A percentile compares a stretch with the other conserved stretches of the same genome.
These are phyloP conservation scores for Neurospora sp. DNA, from an alignment of 2,329 filamentous ascomycete species.

Conservation along the genomic window DNA sequence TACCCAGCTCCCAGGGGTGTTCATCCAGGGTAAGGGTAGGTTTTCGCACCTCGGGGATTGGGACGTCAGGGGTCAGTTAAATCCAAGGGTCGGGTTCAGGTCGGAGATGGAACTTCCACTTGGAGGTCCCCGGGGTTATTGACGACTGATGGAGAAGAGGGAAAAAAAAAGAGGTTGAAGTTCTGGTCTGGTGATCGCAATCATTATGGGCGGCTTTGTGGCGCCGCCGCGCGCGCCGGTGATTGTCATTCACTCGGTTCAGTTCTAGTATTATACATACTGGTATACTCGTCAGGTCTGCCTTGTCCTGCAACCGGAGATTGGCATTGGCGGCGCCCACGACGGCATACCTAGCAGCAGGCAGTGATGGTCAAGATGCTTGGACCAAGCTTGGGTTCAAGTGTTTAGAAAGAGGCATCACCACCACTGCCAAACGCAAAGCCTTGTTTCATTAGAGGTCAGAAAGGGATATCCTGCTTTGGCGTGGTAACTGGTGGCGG, in stretches of 20 bases:
- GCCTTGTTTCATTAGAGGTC: background rate
- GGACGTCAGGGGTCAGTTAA: background rate
- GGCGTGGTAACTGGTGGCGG: background rate
- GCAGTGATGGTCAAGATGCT: background rate
- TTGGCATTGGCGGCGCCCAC: too few relatives aligned
- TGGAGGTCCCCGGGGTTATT: too few relatives aligned
- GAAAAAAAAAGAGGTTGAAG: too few relatives aligned
- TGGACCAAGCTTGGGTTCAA: background rate
- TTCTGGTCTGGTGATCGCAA: too few relatives aligned
- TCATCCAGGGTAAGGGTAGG: background rate
- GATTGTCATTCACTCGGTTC: too few relatives aligned
- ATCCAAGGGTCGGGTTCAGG: background rate
- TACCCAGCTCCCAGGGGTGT: background rate
- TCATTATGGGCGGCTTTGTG: too few relatives aligned
- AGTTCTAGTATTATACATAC: too few relatives aligned
- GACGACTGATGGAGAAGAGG: too few relatives aligned
- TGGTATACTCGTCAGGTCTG: too few relatives aligned
- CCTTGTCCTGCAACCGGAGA: too few relatives aligned
- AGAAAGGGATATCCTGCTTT: background rate
- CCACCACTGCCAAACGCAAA: background rate
- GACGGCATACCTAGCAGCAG: too few relatives aligned
- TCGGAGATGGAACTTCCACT: background rate
- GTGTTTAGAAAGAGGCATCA: background rate
- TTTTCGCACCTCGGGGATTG: background rate
- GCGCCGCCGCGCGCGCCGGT: too few relatives aligned